Percentiles rank a stretch among this genome's conserved stretches.
Conservation (phyloP, 2,329 filamentous ascomycete genomes). For the Piedraia hortae region DNA sequence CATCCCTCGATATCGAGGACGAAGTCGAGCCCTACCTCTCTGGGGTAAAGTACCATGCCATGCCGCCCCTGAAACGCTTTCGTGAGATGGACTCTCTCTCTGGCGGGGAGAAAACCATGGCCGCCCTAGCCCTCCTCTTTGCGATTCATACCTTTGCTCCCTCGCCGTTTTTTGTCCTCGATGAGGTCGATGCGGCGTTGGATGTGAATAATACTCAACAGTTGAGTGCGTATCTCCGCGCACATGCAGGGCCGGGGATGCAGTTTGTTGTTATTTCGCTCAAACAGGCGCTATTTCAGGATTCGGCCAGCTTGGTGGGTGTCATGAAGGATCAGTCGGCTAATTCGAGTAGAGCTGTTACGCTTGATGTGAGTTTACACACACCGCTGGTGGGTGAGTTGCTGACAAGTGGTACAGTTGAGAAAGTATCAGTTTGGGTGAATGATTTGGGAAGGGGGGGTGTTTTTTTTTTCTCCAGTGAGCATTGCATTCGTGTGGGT, state of each 20-base stretch:
- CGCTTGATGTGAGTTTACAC: constrained; percentile 56
- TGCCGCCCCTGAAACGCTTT: constrained; percentile 95
- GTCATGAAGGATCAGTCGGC: constrained; percentile 86
- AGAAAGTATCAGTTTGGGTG: constrained; percentile 11
- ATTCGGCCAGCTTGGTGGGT: constrained; percentile 82
- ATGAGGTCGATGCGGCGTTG: constrained; percentile 93
- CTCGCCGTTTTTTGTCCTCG: constrained; percentile 86
- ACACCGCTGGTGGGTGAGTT: constrained; percentile 1
- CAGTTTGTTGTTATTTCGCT: constrained; percentile 96
- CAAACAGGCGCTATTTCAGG: constrained; percentile 86
- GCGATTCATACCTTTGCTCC: constrained; percentile 93
- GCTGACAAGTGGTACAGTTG: constrained; percentile 6
- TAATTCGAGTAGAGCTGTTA: constrained; percentile 76
- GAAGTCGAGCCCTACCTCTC: constrained; percentile 78
- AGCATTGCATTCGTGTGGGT: too few relatives aligned
- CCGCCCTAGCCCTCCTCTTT: constrained; percentile 81
- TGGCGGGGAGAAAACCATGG: constrained; percentile 96
- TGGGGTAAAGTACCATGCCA: constrained; percentile 94
- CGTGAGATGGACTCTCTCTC: constrained; percentile 96
- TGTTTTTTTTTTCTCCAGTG: too few relatives aligned
- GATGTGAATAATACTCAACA: constrained; percentile 93
- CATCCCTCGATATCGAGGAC: constrained; percentile 83
- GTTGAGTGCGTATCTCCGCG: constrained; percentile 84
- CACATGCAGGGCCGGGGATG: constrained; percentile 88
- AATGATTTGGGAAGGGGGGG: too few relatives aligned